A percentile compares a stretch with the other conserved stretches of the same genome.
Evolutionary conservation across 2,329 filamentous ascomycete species (phyloP).

Genomic region (Dactylella cylindrospora): DNA sequence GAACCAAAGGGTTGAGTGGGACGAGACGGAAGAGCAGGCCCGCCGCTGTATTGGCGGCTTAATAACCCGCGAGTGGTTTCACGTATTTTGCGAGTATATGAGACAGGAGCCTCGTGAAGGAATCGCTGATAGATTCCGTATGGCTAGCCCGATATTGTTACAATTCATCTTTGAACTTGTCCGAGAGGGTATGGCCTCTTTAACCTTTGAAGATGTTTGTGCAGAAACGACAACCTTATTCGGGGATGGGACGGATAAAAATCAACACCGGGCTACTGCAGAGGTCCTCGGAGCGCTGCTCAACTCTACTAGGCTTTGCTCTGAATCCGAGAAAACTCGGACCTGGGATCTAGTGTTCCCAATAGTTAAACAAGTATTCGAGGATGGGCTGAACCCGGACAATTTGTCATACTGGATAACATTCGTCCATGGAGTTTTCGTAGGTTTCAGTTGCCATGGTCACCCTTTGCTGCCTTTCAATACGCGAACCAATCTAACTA

Average conservation of each 20-base stretch:
- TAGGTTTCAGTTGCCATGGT: constrained; percentile 15
- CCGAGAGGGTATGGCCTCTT: constrained; percentile 72
- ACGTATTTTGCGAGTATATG: constrained; percentile 83
- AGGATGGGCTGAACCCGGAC: constrained; percentile 90
- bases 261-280: constrained; percentile 91
- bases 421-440: constrained; percentile 75
- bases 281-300: constrained; percentile 89
- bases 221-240: constrained; percentile 75
- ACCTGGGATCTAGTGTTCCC: constrained; percentile 91
- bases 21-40: constrained; percentile 72
- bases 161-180: constrained; percentile 90
- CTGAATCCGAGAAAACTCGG: constrained; percentile 69
- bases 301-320: constrained; percentile 70
- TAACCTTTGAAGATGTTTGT: constrained; percentile 84
- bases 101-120: constrained; percentile 92
- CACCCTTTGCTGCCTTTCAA: constrained; percentile 3
- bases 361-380: constrained; percentile 79
- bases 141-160: constrained; percentile 81
- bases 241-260: constrained; percentile 92
- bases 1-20: constrained; percentile 68
- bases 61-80: constrained; percentile 81
- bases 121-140: constrained; percentile 80
- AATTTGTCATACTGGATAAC: constrained; percentile 94
- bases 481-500: neutral
- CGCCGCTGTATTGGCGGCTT: constrained; percentile 77